phyloP scores from a whole-genome alignment of 1,284 basidiomycete genomes.

The Cryptococcus sp. region DNA sequence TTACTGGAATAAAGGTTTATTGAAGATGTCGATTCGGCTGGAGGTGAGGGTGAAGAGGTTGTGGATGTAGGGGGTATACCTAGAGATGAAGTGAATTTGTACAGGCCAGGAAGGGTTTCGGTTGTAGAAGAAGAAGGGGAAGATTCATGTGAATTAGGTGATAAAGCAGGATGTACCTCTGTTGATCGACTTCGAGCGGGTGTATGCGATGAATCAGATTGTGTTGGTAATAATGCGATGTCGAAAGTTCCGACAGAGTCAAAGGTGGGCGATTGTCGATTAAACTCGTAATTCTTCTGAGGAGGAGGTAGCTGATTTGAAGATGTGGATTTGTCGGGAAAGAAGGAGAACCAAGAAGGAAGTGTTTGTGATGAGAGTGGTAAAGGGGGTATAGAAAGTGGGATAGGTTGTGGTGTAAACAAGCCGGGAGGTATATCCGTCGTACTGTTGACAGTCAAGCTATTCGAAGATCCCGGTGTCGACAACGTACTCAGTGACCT shows the following conservation, averaged over 20 bases:
- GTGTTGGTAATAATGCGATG: not conserved
- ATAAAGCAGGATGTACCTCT: constrained; percentile 10
- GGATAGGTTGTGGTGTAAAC: not conserved
- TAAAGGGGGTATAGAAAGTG: not conserved
- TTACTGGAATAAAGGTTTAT: constrained; percentile 26
- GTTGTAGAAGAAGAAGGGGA: not conserved
- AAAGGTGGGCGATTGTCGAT: no score
- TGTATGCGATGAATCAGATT: not conserved
- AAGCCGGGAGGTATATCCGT: no score
- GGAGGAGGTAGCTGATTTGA: not conserved
- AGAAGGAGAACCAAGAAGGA: not conserved
- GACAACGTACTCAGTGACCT: no score
- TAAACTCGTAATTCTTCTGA: not conserved
- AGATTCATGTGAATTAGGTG: not conserved
- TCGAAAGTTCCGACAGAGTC: not conserved
- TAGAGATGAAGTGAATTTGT: not conserved
- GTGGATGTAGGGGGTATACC: not conserved
- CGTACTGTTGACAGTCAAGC: no score
- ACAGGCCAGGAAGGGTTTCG: not conserved
- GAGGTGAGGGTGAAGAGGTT: not conserved
- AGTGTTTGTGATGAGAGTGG: not conserved
- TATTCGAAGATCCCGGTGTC: no score
- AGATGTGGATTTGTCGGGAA: not conserved
- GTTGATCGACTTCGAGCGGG: not conserved
- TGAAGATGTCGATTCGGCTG: constrained; percentile 9